Conservation (phyloP, 371 early-diverging fungal species). For the Saksenaea oblongispora region DNA sequence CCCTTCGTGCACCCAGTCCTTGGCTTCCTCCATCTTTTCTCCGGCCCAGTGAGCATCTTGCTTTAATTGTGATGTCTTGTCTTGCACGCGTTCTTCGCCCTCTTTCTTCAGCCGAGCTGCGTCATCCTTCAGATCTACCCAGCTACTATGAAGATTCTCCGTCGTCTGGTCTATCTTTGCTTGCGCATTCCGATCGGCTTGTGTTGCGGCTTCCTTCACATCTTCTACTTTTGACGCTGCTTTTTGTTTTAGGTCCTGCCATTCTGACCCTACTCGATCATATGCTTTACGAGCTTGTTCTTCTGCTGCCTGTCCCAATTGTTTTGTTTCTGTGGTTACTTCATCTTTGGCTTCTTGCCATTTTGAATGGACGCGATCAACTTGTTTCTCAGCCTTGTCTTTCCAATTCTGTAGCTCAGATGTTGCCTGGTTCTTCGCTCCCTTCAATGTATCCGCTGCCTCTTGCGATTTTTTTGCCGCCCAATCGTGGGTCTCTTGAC, state of each 20-base stretch:
- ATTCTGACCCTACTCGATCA: constrained; percentile 1
- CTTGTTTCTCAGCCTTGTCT: constrained; percentile 5
- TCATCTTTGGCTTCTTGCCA: constrained; percentile 9
- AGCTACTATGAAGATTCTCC: not conserved
- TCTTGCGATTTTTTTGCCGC: not conserved
- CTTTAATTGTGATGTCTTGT: not conserved
- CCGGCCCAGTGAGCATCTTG: constrained; percentile 6
- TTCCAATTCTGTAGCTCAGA: not conserved
- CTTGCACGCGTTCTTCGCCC: constrained; percentile 7
- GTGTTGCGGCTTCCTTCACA: not conserved
- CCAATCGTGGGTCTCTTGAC: constrained; percentile 6
- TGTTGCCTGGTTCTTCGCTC: constrained; percentile 15
- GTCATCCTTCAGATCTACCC: constrained; percentile 1
- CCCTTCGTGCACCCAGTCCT: not conserved
- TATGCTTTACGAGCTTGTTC: constrained; percentile 10
- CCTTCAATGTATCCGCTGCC: constrained; percentile 7
- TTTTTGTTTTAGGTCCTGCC: constrained; percentile 4
- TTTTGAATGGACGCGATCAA: not conserved
- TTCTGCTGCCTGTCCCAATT: not conserved
- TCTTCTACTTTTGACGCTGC: constrained; percentile 13
- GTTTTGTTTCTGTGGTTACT: not conserved
- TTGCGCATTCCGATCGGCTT: constrained; percentile 7
- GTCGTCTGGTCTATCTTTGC: constrained; percentile 15
- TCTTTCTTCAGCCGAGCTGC: not conserved
- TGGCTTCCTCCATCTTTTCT: not conserved